Conservation (phyloP, 352 stramenopile genomes). For the Pythium guiyangense region DNA sequence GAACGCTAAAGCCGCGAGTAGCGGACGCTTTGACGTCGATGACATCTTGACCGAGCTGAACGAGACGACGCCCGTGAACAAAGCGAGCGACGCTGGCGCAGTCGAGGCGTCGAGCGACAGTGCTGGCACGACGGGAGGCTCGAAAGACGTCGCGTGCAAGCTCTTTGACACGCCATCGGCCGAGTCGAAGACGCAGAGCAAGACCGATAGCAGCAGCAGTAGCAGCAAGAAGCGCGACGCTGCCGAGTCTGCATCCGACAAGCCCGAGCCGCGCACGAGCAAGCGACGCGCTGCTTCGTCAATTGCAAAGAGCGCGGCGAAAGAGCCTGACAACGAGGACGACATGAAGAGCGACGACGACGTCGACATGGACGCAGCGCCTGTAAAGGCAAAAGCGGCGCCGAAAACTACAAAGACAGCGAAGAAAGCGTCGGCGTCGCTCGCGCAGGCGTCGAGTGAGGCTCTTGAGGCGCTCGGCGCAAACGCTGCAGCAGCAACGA, state of each 20-base stretch:
- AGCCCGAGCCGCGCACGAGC: constrained; percentile 28
- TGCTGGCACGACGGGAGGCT: constrained; percentile 4
- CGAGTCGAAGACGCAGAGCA: constrained; percentile 11
- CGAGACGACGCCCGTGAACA: constrained; percentile 28
- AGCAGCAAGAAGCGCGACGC: constrained; percentile 7
- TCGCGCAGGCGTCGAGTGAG: constrained; percentile 3
- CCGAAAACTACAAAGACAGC: constrained; percentile 13
- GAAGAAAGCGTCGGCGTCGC: constrained; percentile 15
- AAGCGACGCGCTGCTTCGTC: constrained; percentile 14
- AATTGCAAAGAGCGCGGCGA: constrained; percentile 3
- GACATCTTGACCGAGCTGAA: constrained; percentile 55
- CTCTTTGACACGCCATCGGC: constrained; percentile 58
- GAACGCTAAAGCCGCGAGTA: constrained; percentile 16
- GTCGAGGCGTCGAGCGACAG: not conserved
- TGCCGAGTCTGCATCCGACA: constrained; percentile 14
- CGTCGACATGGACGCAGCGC: not conserved
- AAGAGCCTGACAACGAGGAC: constrained; percentile 18
- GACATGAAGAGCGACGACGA: constrained; percentile 13
- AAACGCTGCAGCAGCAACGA: constrained; percentile 2
- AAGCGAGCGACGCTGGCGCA: constrained; percentile 23
- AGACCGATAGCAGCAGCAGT: not conserved
- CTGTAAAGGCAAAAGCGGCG: constrained; percentile 3
- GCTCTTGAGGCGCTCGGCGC: constrained; percentile 7
- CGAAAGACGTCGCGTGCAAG: constrained; percentile 36
- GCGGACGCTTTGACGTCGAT: constrained; percentile 48